These are phyloP conservation scores for Monoraphidium neglectum DNA, from an alignment of 139 green algal species.

Conservation along the genomic window DNA sequence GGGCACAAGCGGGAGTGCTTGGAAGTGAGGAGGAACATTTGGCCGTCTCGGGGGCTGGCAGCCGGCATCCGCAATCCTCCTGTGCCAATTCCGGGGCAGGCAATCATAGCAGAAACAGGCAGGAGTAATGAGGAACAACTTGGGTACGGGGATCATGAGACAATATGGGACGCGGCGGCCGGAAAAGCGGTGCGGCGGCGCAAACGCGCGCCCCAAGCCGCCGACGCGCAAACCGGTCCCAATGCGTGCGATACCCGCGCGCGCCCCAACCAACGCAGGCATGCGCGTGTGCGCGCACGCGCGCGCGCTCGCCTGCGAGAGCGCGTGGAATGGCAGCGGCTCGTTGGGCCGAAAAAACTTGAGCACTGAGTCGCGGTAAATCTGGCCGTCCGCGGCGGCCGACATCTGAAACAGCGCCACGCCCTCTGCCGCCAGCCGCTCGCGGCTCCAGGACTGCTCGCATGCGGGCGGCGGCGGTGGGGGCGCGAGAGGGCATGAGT, in stretches of 20 bases:
- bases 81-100: no score
- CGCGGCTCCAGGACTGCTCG: slow-evolving; percentile 20
- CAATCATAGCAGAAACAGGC: no score
- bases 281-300: no score
- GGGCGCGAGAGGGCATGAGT: neutral
- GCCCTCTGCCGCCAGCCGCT: slow-evolving; percentile 45
- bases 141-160: no score
- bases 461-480: no score
- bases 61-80: no score
- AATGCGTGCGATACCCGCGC: neutral
- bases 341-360: slow-evolving; percentile 38
- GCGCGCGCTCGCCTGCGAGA: slow-evolving; percentile 25
- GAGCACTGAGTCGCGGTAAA: slow-evolving; percentile 52
- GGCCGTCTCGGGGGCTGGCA: no score
- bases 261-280: neutral
- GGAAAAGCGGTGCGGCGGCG: no score
- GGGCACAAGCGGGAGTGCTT: neutral
- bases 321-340: slow-evolving; percentile 51
- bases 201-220: no score
- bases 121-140: no score
- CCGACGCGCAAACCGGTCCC: neutral
- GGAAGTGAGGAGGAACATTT: no score
- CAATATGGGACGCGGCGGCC: no score
- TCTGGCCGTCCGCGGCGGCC: slow-evolving; percentile 32
- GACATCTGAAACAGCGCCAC: slow-evolving; percentile 51